Base-by-base conservation (phyloP, 371 early-diverging fungal genomes). In the Mortierella polycephala region DNA sequence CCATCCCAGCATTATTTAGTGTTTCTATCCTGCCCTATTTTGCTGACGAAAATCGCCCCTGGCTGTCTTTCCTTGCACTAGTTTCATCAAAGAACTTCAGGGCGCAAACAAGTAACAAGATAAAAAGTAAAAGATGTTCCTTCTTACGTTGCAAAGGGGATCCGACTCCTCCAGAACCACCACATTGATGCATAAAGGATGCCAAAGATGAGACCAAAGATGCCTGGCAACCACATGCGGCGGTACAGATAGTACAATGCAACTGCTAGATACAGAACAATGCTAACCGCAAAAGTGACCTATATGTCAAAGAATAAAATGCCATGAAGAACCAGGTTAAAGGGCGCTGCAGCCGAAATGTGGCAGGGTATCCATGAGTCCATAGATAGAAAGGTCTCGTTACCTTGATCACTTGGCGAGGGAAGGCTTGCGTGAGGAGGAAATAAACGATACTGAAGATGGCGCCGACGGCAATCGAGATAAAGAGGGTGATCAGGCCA, bases 221-320 rank as follows among this genome's bases (percentile, higher is more conserved):
- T 57, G 9, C 82, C 81, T 58, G 62, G 50, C 5, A 74, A n/a
- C 69, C 60, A 73, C 18, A 68, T 2, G 18, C 69, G 60, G 18
- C 56, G 69, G 60, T 70, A 67, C 23, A 82, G 37, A 40, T 67
- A 80, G 64, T 75, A 75, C 4, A 41, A 30, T 10, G 70, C 68
- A 21, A 67, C 58, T 8, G 52, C 75, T 41, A 70, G 63, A 46
- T 68, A 66, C 30, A 64, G 16, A 0, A 81, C 16, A 21, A 74
- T 77, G 40, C 69, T 73, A 51, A 76, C 7, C 13, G 86, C 83
- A 60, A 87, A 88, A 0, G 89, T 89, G 49, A 75, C 64, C 74
- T 73, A 57, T 6, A 2, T 40, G 39, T 23, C 30, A 60, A 21
- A n/a, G 18, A 46, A 52, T 46, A 54, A 41, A 5, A 14, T 45